These are phyloP conservation scores for Digitaria exilis DNA, from an alignment of 202 grass and related monocot genomes.

Conservation along the genomic window DNA sequence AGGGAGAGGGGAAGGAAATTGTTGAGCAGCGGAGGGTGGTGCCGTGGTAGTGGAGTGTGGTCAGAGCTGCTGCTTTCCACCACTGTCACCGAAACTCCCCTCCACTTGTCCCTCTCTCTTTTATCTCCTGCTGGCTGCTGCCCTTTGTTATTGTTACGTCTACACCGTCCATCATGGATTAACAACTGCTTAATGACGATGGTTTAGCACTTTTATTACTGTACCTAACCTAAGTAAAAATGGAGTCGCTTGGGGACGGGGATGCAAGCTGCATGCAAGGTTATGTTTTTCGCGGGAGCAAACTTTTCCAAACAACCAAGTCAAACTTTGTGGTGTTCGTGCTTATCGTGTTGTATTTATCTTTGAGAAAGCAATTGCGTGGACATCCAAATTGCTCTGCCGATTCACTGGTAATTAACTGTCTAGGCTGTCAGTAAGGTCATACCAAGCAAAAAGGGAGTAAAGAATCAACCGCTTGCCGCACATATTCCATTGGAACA, in stretches of 20 bases:
- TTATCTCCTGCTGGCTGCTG: background rate
- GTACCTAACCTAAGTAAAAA: background rate
- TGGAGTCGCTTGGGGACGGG: background rate
- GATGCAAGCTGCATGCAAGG: background rate
- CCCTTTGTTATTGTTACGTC: slow-evolving; percentile 16
- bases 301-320: background rate
- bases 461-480: background rate
- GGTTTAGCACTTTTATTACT: background rate
- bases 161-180: slow-evolving; percentile 7
- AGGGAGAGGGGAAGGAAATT: background rate
- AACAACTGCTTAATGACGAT: background rate
- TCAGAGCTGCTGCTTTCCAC: slow-evolving; percentile 34
- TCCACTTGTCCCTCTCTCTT: slow-evolving; percentile 26
- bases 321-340: background rate
- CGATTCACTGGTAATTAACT: too few species aligned
- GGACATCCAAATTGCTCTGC: background rate
- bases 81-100: slow-evolving; percentile 43
- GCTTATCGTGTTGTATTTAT: background rate
- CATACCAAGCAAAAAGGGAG: background rate
- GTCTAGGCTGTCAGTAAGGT: background rate
- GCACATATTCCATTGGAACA: background rate
- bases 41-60: slow-evolving; percentile 26
- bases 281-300: background rate
- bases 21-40: slow-evolving; percentile 12
- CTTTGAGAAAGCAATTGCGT: background rate